Evolutionary conservation across 2,329 filamentous ascomycete species (phyloP).

Genomic region (Grosmannia serpens): DNA sequence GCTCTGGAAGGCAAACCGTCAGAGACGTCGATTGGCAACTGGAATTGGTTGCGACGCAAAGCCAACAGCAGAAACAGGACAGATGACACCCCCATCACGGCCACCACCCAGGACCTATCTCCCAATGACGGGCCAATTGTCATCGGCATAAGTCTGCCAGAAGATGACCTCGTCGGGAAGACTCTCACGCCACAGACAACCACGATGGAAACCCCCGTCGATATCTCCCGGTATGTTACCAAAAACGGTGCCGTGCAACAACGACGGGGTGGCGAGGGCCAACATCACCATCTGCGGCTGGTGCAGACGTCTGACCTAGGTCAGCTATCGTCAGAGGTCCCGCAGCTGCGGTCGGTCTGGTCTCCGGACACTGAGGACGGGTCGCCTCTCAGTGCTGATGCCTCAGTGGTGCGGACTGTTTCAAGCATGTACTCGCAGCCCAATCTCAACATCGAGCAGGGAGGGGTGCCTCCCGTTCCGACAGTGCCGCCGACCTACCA

Average conservation of each 20-base stretch:
- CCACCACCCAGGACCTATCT: constrained; percentile 39
- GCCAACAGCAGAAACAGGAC: neutral
- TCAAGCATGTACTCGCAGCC: constrained; percentile 54
- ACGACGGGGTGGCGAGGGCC: neutral
- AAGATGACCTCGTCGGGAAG: constrained; percentile 32
- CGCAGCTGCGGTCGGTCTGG: constrained; percentile 39
- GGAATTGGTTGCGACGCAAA: constrained; percentile 41
- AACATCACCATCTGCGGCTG: constrained; percentile 7
- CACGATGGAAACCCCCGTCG: constrained; percentile 27
- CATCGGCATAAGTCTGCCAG: constrained; percentile 57
- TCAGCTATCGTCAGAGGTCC: neutral
- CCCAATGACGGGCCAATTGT: constrained; percentile 61
- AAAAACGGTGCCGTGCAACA: constrained; percentile 5
- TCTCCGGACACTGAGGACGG: constrained; percentile 50
- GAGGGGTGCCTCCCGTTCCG: constrained; percentile 47
- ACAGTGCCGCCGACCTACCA: constrained; percentile 36
- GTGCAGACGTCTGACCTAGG: neutral
- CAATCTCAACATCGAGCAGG: constrained; percentile 22
- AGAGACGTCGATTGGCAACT: constrained; percentile 43
- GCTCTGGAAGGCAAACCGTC: constrained; percentile 46
- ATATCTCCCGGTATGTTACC: constrained; percentile 17
- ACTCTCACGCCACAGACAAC: constrained; percentile 41
- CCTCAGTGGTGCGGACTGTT: constrained; percentile 23
- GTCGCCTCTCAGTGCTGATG: constrained; percentile 24
- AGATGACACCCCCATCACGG: constrained; percentile 10